Conservation (phyloP, 2,329 filamentous ascomycete genomes). For the Pyrenophora seminiperda region DNA sequence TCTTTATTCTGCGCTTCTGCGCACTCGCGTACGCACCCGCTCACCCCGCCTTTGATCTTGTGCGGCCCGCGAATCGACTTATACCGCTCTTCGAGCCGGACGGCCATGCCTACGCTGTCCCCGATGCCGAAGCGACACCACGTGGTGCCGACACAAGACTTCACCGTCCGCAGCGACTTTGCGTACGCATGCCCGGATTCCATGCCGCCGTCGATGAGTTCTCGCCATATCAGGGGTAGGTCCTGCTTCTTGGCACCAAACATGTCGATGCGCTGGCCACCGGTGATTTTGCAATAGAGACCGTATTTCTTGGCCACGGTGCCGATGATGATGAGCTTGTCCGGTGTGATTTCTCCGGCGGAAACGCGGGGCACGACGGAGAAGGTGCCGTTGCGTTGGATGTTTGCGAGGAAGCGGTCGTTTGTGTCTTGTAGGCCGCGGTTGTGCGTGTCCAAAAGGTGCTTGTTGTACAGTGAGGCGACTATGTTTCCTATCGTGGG, state of each 20-base stretch:
- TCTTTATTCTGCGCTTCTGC: conserved; percentile 93
- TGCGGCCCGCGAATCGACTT: conserved; percentile 89
- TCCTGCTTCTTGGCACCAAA: conserved; percentile 91
- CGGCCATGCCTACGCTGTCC: conserved; percentile 89
- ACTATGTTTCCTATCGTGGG: conserved; percentile 81
- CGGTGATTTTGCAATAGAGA: conserved; percentile 90
- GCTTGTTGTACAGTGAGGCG: conserved; percentile 80
- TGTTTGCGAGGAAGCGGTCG: conserved; percentile 84
- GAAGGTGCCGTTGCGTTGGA: conserved; percentile 89
- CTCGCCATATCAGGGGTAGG: conserved; percentile 78
- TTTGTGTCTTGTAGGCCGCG: conserved; percentile 89
- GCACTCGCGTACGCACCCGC: conserved; percentile 89
- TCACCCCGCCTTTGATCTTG: conserved; percentile 90
- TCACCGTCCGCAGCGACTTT: conserved; percentile 85
- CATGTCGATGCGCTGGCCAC: conserved; percentile 89
- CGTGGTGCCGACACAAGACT: conserved; percentile 87
- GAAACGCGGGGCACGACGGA: conserved; percentile 83
- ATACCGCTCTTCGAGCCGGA: conserved; percentile 85
- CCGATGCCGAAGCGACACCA: conserved; percentile 91
- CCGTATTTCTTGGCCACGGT: conserved; percentile 82
- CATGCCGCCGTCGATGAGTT: conserved; percentile 81
- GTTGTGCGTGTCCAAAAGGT: conserved; percentile 72
- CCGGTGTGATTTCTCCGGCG: conserved; percentile 84
- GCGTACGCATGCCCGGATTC: conserved; percentile 91
- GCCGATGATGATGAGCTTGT: conserved; percentile 82